phyloP scores from a whole-genome alignment of 129 eudicot species.

The Tagetes patula region DNA sequence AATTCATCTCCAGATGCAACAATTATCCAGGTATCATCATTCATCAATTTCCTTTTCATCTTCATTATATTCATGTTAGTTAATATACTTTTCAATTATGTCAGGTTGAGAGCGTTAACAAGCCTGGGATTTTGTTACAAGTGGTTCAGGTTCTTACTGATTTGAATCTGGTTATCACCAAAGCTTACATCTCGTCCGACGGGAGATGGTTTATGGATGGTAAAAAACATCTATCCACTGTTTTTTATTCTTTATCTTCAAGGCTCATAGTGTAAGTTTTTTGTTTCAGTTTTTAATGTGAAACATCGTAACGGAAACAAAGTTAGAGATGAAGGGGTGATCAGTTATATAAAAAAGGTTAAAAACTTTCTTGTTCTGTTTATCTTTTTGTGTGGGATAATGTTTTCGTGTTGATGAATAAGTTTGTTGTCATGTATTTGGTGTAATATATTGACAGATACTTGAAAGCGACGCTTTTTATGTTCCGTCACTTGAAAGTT shows the following conservation, averaged over 20 bases:
- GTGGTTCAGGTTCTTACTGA: constrained; percentile 87
- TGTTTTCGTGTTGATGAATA: neutral
- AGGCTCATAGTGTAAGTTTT: constrained; percentile 4
- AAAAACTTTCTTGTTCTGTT: neutral
- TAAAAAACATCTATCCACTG: neutral
- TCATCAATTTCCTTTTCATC: no score
- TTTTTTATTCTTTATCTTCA: neutral
- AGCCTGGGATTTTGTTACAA: constrained; percentile 70
- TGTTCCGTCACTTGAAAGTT: constrained; percentile 51
- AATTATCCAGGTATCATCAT: constrained; percentile 51
- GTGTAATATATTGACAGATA: constrained; percentile 38
- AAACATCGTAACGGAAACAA: constrained; percentile 59
- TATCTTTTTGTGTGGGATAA: neutral
- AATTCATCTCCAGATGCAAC: constrained; percentile 66
- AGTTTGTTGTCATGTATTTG: neutral
- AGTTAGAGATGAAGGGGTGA: constrained; percentile 57
- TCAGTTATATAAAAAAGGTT: constrained; percentile 59
- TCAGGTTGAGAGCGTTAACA: constrained; percentile 78
- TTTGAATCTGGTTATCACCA: constrained; percentile 60
- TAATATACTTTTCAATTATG: neutral
- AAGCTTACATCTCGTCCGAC: constrained; percentile 83
- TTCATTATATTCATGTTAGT: neutral
- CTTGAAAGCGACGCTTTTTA: constrained; percentile 60
- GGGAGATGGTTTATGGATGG: constrained; percentile 98
- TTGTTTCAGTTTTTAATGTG: constrained; percentile 67